Base-by-base conservation (phyloP, 2,329 filamentous ascomycete genomes). In the Juglanconis sp. region DNA sequence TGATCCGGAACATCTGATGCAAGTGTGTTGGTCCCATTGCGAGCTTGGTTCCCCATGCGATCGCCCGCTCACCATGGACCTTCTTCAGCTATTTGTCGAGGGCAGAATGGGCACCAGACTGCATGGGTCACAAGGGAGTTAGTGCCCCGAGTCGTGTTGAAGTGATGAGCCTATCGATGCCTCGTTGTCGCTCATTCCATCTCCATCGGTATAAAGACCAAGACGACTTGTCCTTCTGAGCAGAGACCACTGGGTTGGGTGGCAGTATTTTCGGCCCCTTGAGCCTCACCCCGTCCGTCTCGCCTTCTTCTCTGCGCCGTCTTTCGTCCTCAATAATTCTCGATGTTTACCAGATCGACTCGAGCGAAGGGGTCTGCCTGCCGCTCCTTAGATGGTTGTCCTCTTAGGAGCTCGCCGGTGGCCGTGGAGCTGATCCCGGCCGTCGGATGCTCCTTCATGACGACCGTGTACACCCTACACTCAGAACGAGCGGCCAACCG, bases 351-450 rank as follows among this genome's bases (percentile, higher is more conserved):
- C 11, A n/a, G 4, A 30, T 31, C 15, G 24, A 17, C 24, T 53
- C 51, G 36, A 44, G 17, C 36, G 38, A 17, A 15, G 30, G 30
- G 7, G 6, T 46, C 24, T 53, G 6, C 11, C 30, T 34, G 17
- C 11, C 51, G 38, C 17, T 9, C 17, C 24, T 30, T 6, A 7
- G 42, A 44, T 15, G 13, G 8, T 9, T 44, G 36, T 42, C 36
- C 36, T 3, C 51, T 53, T 31, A 42, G 51, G 31, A 42, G 11
- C 24, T 42, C 38, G 1, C 36, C 51, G 36, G 6, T 53, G 24
- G 50, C 57, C 11, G 17, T 47, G 11, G 57, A 59, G 57, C 17
- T 59, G 34, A 49, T 52, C 10, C 50, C 50, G 15, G 57, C 57
- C 35, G 34, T 59, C 6, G 57, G 24, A 5, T 53, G n/a, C 3